Evolutionary conservation across 495 filamentous ascomycete species (phyloP), one percentile per base, ranked within the genome.

Genomic region (Aspergillus affinis): DNA sequence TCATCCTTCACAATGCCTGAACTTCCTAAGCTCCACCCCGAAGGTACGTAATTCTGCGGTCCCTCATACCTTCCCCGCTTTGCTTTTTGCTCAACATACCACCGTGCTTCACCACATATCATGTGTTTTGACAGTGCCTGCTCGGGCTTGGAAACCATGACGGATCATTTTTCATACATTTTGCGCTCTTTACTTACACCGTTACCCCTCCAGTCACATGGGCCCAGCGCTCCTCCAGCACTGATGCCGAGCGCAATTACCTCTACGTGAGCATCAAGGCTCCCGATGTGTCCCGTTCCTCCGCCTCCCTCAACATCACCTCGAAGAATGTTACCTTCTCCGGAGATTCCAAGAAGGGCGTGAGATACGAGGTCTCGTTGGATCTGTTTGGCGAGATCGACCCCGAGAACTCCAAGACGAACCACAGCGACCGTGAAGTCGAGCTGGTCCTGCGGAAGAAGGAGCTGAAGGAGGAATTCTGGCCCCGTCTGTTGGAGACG

Each of bases 361-460:
- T 84, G 54, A 88, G 81, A 51, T 98, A 97, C 78, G 81, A 88
- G 54, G 84, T 97, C 61, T 87, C 90, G 18, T 85, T 98, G n/a
- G 87, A 92, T 64, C 86, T 98, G 77, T 98, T 84, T 77, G 90
- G 69, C 65, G 94, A 98, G 79, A 95, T 98, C 80, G 93, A 98
- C 75, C 77, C 83, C 48, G 82, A 84, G 47, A 84, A 88, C 69
- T 90, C 84, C 81, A 93, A 91, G 78, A 82, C 86, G 63, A 83
- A 91, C 82, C 88, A 95, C 81, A 92, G 87, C 41, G 81, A 85
- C 66, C 88, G 92, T 68, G 91, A 90, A 68, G 82, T 97, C 61
- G 90, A 95, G 80, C 75, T 98, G 66, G 88, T 94, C 68, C 83
- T 98, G 77, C 84, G 88, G 73, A 98, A 98, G 90, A 97, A 97